Evolutionary conservation across 495 filamentous ascomycete genomes (phyloP).

Genomic region (Alectoria sarmentosa): DNA sequence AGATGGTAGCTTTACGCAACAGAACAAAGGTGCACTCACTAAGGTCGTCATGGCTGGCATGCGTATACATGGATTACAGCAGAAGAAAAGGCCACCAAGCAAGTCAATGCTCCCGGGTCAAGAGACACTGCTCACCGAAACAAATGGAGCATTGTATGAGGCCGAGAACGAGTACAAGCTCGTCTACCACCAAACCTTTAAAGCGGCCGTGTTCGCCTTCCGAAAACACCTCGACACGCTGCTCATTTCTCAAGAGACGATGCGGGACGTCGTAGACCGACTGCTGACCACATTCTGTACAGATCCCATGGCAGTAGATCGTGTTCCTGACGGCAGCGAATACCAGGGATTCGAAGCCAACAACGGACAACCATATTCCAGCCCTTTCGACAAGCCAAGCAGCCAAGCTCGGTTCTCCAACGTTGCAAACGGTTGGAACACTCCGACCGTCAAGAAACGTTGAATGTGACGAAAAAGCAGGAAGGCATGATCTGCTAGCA

Average conservation of each 20-base stretch:
- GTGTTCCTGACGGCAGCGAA: not conserved
- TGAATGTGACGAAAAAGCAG: not conserved
- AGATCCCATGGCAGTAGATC: constrained; percentile 26
- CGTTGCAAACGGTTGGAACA: not conserved
- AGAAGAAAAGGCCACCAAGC: constrained; percentile 31
- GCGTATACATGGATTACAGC: constrained; percentile 56
- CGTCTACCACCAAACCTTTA: constrained; percentile 60
- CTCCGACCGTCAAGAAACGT: not conserved
- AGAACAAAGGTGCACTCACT: constrained; percentile 41
- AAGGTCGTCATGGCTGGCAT: constrained; percentile 52
- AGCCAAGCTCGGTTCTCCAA: not conserved
- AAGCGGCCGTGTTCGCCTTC: constrained; percentile 52
- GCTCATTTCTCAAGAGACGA: constrained; percentile 28
- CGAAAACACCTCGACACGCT: constrained; percentile 37
- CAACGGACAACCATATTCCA: not conserved
- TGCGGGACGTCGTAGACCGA: constrained; percentile 38
- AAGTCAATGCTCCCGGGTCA: constrained; percentile 6
- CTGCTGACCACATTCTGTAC: constrained; percentile 38
- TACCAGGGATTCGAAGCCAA: not conserved
- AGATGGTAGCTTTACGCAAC: constrained; percentile 37
- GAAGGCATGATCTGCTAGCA: not conserved
- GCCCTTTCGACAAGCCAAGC: constrained; percentile 1
- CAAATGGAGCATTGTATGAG: constrained; percentile 26
- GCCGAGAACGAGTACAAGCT: constrained; percentile 55
- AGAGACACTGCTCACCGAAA: constrained; percentile 2